Percentiles rank a stretch among this genome's conserved stretches.
phyloP scores from a whole-genome alignment of 1,284 basidiomycete species.

The Phylloporus sp. region DNA sequence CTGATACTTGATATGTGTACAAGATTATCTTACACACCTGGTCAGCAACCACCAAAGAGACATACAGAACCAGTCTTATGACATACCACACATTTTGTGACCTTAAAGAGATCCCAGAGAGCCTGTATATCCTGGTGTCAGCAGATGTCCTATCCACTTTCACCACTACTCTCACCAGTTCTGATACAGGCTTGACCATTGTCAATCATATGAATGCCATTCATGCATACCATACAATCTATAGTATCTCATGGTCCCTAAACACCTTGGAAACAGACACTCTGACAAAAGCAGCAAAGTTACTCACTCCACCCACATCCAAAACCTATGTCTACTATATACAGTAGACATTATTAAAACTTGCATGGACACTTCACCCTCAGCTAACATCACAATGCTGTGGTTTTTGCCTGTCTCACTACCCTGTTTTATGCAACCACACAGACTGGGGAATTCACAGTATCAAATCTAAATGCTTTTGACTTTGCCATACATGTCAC shows the following conservation, averaged over 20 bases:
- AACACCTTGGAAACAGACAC: not conserved
- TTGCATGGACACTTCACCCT: not conserved
- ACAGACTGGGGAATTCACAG: too few relatives aligned
- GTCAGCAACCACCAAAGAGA: too few relatives aligned
- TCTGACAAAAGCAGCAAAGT: not conserved
- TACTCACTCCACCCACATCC: not conserved
- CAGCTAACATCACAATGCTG: not conserved
- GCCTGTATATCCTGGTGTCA: not conserved
- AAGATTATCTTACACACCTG: not conserved
- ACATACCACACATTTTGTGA: not conserved
- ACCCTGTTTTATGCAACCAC: too few relatives aligned
- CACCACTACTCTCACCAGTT: not conserved
- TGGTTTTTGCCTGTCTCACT: too few relatives aligned
- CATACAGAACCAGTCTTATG: not conserved
- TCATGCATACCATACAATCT: not conserved
- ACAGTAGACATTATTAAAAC: not conserved
- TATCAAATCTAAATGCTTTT: not conserved
- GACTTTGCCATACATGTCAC: not conserved
- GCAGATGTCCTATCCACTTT: not conserved
- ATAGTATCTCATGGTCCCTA: not conserved
- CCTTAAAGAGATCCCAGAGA: not conserved
- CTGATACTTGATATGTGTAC: not conserved
- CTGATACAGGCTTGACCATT: not conserved
- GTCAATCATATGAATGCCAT: not conserved
- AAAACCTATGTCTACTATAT: too few relatives aligned